phyloP scores from a whole-genome alignment of 2,329 filamentous ascomycete species.

The Pseudogymnoascus sp. region DNA sequence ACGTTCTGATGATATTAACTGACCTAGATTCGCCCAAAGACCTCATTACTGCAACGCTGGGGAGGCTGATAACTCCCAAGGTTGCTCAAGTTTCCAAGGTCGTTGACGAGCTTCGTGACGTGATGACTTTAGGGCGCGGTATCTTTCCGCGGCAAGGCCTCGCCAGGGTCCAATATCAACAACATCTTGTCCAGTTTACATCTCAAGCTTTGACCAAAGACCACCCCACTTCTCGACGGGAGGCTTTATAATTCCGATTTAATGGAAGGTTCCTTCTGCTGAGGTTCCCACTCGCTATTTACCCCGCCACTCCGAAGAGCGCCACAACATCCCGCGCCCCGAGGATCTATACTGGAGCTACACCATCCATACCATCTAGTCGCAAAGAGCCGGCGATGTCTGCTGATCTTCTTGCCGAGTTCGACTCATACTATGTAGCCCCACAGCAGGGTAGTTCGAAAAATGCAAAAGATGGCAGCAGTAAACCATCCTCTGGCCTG shows the following conservation, averaged over 20 bases:
- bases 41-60: slow-evolving; percentile 36
- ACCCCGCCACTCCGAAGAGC: slow-evolving; percentile 20
- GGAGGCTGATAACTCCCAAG: slow-evolving; percentile 7
- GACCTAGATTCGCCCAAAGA: slow-evolving; percentile 47
- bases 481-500: slow-evolving; percentile 3
- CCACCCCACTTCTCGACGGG: not conserved
- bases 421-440: slow-evolving; percentile 40
- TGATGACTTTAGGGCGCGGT: slow-evolving; percentile 1
- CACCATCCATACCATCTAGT: not conserved
- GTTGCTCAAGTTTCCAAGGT: slow-evolving; percentile 1
- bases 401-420: slow-evolving; percentile 57
- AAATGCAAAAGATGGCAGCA: not conserved
- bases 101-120: not conserved
- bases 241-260: not conserved
- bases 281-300: not conserved
- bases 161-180: not conserved
- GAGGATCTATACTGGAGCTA: not conserved
- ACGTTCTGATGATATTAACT: slow-evolving; percentile 11
- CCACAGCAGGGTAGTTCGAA: slow-evolving; percentile 20
- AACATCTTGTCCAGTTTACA: not conserved
- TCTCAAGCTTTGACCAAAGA: slow-evolving; percentile 1
- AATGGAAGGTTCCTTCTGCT: not conserved
- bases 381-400: slow-evolving; percentile 40
- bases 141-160: not conserved
- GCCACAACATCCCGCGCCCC: slow-evolving; percentile 12